Percentiles rank a stretch among this genome's conserved stretches.
These are phyloP conservation scores for Leishmania aethiopica DNA, from an alignment of 208 protist species.

Conservation along the genomic window DNA sequence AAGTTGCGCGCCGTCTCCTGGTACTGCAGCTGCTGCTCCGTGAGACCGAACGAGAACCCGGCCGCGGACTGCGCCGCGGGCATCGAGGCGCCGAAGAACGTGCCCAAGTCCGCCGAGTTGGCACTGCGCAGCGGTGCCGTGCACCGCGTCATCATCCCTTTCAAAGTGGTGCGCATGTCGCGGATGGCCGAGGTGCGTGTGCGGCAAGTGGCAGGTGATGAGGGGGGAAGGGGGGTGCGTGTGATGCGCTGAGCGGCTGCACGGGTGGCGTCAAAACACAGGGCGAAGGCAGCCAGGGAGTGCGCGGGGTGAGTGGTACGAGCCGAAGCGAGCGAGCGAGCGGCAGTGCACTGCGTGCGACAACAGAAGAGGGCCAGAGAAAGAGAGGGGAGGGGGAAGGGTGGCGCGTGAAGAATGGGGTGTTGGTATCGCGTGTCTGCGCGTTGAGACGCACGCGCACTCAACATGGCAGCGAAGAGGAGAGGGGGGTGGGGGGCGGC, in stretches of 20 bases:
- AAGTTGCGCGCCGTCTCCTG: conserved; percentile 82
- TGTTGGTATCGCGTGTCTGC: not conserved
- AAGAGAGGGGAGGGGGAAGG: not conserved
- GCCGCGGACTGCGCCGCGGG: conserved; percentile 22
- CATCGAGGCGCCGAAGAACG: conserved; percentile 34
- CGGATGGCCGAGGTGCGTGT: not conserved
- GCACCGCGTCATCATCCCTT: conserved; percentile 1
- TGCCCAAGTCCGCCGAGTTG: conserved; percentile 11
- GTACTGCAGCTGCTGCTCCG: conserved; percentile 70
- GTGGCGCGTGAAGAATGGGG: not conserved
- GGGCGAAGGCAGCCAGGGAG: not conserved
- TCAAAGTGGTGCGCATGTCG: not conserved
- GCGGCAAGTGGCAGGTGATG: not conserved
- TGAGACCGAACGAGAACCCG: conserved; percentile 83
- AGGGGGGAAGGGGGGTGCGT: not conserved
- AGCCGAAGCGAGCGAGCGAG: not conserved
- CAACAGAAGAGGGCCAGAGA: not conserved
- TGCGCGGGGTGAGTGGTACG: not conserved
- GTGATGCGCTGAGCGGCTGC: not conserved
- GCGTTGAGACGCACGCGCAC: not conserved
- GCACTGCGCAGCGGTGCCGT: conserved; percentile 18
- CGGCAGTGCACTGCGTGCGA: not conserved
- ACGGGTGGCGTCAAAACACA: not conserved
- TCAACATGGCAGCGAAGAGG: not conserved
- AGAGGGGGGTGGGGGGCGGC: no score